Evolutionary conservation across 805 yeast species (phyloP).

Genomic region (Wickerhamomyces subpelliculosus): DNA sequence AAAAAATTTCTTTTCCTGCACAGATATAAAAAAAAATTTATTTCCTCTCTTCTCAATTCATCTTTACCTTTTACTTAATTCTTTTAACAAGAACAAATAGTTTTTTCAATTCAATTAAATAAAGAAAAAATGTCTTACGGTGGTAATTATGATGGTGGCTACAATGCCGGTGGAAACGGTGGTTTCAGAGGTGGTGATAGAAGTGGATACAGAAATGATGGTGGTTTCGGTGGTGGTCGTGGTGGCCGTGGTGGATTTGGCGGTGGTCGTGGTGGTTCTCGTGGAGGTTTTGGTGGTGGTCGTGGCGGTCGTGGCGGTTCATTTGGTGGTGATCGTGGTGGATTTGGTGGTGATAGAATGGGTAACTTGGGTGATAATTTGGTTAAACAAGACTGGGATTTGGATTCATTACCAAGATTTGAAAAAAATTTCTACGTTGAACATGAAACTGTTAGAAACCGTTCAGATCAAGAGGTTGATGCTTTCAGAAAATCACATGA

Average conservation of each 20-base stretch:
- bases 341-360: slow-evolving; percentile 34
- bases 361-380: slow-evolving; percentile 45
- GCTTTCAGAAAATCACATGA: slow-evolving; percentile 77
- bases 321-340: slow-evolving; percentile 31
- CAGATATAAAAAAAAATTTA: neutral
- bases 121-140: slow-evolving; percentile 24
- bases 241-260: no score
- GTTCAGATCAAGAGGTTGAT: slow-evolving; percentile 66
- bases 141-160: no score
- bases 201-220: slow-evolving; percentile 28
- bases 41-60: neutral
- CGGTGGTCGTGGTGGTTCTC: slow-evolving; percentile 33
- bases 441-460: slow-evolving; percentile 66
- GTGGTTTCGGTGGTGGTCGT: slow-evolving; percentile 29
- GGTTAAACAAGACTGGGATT: slow-evolving; percentile 75
- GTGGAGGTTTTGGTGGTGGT: slow-evolving; percentile 34
- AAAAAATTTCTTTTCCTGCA: neutral
- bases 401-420: slow-evolving; percentile 71
- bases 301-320: no score
- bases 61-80: neutral
- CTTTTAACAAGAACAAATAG: neutral
- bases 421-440: slow-evolving; percentile 94
- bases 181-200: slow-evolving; percentile 28
- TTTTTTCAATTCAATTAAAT: neutral
- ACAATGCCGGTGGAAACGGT: slow-evolving; percentile 18